Evolutionary conservation across 192 early-diverging fungal genomes (phyloP).

Genomic region (Coemansia sp.): DNA sequence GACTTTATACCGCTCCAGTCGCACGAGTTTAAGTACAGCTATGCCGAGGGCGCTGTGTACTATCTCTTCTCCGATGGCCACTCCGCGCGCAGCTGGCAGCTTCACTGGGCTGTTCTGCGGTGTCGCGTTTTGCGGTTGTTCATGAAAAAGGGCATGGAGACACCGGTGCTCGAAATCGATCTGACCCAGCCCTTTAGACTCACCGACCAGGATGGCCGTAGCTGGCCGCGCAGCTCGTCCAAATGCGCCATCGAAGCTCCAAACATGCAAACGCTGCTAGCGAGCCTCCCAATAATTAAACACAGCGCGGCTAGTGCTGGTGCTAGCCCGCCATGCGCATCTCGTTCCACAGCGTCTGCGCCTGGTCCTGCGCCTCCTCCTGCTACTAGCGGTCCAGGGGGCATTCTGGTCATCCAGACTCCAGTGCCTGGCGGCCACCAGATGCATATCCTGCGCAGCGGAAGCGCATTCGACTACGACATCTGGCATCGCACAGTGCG

Average conservation of each 20-base stretch:
- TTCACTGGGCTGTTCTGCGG: constrained; percentile 51
- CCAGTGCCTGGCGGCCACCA: constrained; percentile 5
- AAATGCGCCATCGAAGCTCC: constrained; percentile 14
- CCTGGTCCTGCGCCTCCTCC: constrained; percentile 1
- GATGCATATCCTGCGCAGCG: constrained; percentile 27
- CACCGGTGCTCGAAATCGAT: constrained; percentile 36
- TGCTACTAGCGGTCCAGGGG: constrained; percentile 13
- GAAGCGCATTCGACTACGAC: constrained; percentile 37
- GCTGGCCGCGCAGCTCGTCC: constrained; percentile 35
- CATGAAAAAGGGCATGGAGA: constrained; percentile 31
- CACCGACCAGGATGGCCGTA: constrained; percentile 40
- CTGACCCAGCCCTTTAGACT: constrained; percentile 39
- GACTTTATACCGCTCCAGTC: constrained; percentile 54
- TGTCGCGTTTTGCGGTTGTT: constrained; percentile 37
- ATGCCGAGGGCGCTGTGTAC: constrained; percentile 50
- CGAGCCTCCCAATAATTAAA: constrained; percentile 11
- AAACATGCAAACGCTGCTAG: constrained; percentile 21
- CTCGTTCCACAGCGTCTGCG: background rate
- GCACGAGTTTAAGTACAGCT: constrained; percentile 50
- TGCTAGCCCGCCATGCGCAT: background rate
- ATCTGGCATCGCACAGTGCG: constrained; percentile 39
- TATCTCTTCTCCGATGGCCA: constrained; percentile 32
- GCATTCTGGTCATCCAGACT: constrained; percentile 48
- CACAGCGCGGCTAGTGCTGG: background rate
- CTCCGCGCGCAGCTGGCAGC: constrained; percentile 27